Evolutionary conservation across 495 filamentous ascomycete genomes (phyloP).

Genomic region (Rhizodiscina lignyota): DNA sequence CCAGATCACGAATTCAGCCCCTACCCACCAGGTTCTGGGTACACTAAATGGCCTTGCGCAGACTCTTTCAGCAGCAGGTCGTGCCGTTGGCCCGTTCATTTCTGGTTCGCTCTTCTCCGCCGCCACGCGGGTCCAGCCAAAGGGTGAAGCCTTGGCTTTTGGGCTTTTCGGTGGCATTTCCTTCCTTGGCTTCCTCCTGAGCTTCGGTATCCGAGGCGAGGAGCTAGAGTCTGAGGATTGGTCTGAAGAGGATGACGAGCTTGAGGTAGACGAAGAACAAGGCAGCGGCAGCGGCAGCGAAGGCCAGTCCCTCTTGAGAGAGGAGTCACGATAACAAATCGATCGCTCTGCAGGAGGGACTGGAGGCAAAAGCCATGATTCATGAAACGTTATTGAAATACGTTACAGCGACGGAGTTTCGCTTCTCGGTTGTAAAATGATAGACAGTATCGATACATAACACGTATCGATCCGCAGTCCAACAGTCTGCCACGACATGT

Average conservation of each 20-base stretch:
- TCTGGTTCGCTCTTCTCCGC: conserved; percentile 71
- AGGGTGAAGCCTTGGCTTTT: conserved; percentile 75
- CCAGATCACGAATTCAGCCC: conserved; percentile 85
- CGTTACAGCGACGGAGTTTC: too few relatives aligned
- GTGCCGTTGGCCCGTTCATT: conserved; percentile 76
- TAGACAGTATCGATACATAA: too few relatives aligned
- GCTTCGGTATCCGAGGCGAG: conserved; percentile 48
- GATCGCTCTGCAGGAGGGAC: too few relatives aligned
- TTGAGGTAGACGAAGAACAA: too few relatives aligned
- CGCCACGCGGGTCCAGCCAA: conserved; percentile 47
- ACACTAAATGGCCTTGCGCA: conserved; percentile 90
- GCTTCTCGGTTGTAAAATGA: too few relatives aligned
- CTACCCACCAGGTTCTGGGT: conserved; percentile 70
- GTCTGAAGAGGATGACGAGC: conserved; percentile 39
- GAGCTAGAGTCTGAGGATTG: conserved; percentile 45
- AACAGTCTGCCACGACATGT: too few relatives aligned
- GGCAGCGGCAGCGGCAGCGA: too few relatives aligned
- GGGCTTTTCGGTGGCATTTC: conserved; percentile 66
- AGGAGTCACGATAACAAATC: too few relatives aligned
- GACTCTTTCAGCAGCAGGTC: conserved; percentile 78
- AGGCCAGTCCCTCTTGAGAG: too few relatives aligned
- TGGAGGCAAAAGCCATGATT: too few relatives aligned
- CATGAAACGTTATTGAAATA: too few relatives aligned
- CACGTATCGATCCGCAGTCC: too few relatives aligned
- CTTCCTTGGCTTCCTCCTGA: conserved; percentile 59